These are phyloP conservation scores for Monosporascus cannonballus DNA, from an alignment of 2,329 filamentous ascomycete genomes.

Conservation along the genomic window DNA sequence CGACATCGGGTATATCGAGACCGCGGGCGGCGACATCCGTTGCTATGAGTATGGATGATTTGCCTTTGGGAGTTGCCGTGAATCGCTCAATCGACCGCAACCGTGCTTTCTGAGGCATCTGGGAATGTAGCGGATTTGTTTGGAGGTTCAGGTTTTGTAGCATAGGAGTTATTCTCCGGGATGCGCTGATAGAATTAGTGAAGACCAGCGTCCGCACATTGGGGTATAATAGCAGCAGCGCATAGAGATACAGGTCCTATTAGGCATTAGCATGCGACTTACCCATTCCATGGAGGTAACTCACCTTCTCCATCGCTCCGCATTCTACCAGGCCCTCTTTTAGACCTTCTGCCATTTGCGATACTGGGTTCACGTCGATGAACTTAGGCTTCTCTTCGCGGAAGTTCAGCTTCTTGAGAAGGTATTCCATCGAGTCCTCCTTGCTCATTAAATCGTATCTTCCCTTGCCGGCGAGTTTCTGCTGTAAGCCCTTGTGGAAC, in stretches of 20 bases:
- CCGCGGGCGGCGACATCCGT: conserved; percentile 92
- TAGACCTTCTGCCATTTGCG: conserved; percentile 80
- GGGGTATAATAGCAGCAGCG: conserved; percentile 75
- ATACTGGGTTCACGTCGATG: conserved; percentile 83
- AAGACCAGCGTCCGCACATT: conserved; percentile 81
- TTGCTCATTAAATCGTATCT: conserved; percentile 63
- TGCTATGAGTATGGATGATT: conserved; percentile 68
- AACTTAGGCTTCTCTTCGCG: conserved; percentile 78
- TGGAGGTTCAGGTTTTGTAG: conserved; percentile 76
- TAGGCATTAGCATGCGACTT: conserved; percentile 6
- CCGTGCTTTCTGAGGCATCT: conserved; percentile 93
- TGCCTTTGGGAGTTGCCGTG: conserved; percentile 51
- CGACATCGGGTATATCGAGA: conserved; percentile 85
- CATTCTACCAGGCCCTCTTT: conserved; percentile 92
- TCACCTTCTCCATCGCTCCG: conserved; percentile 83
- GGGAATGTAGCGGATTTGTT: conserved; percentile 76
- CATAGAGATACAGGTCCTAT: conserved; percentile 86
- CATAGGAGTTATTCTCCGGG: conserved; percentile 78
- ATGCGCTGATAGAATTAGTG: conserved; percentile 91
- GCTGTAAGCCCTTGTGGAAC: conserved; percentile 85
- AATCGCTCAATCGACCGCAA: conserved; percentile 91
- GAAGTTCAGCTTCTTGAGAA: conserved; percentile 86
- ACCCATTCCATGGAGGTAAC: conserved; percentile 2
- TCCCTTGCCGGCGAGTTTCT: conserved; percentile 78
- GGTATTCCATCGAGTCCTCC: conserved; percentile 83